Evolutionary conservation across 2,329 filamentous ascomycete genomes (phyloP).

Genomic region (Aspergillus awamori): DNA sequence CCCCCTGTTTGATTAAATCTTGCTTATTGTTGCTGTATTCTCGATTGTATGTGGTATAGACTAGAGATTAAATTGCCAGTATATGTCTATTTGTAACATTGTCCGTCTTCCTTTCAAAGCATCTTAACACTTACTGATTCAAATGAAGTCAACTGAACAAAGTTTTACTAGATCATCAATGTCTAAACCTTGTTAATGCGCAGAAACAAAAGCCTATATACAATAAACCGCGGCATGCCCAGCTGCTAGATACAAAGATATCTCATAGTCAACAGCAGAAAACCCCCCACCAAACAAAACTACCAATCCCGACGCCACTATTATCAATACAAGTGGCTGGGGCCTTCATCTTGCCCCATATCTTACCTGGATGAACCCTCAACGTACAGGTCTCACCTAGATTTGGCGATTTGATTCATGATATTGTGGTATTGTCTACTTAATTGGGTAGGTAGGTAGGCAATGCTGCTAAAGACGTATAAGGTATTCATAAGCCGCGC

Average conservation of each 20-base stretch:
- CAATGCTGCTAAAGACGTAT: slow-evolving; percentile 14
- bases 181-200: slow-evolving; percentile 1
- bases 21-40: neutral
- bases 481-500: neutral
- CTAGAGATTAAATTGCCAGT: slow-evolving; percentile 10
- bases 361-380: neutral
- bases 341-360: neutral
- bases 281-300: neutral
- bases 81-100: neutral
- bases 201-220: slow-evolving; percentile 2
- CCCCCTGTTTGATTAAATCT: neutral
- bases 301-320: neutral
- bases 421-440: neutral
- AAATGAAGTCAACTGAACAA: neutral
- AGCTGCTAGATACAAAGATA: slow-evolving; percentile 1
- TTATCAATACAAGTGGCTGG: neutral
- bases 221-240: slow-evolving; percentile 8
- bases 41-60: slow-evolving; percentile 1
- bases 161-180: neutral
- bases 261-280: neutral
- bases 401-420: neutral
- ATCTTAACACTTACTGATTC: neutral
- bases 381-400: neutral
- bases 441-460: slow-evolving; percentile 11
- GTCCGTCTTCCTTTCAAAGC: neutral